Evolutionary conservation across 495 filamentous ascomycete genomes (phyloP), one percentile per base, ranked within the genome.

Genomic region (Immersiella caudata): DNA sequence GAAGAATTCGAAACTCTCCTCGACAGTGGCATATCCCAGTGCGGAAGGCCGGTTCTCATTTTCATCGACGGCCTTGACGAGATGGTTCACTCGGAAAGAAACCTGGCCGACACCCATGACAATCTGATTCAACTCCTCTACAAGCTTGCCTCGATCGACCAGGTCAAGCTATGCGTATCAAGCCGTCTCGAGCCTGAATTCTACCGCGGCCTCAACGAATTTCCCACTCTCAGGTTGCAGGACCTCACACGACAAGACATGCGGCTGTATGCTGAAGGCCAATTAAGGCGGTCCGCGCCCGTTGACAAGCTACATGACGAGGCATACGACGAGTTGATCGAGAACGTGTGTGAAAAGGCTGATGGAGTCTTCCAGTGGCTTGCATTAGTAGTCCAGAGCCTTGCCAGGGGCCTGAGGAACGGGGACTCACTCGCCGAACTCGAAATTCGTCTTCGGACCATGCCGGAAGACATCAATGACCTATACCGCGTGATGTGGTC

Each of bases 331-430:
- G 0, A n/a, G 0, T 52, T 79, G 7, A 59, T 74, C 4, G 6
- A 61, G 2, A 61, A 68, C 0, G 62, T 79, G 21, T 69, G 66
- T 14, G 55, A 67, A 0, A 78, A 72, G 65, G 69, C 79, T 8
- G 59, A 64, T 14, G 78, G 81, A 0, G 79, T 83, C 5, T 83
- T 80, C 64, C 71, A 82, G 1, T 82, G 81, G 81, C 74, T 79
- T n/a, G 40, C 54, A 9, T 62, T 82, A 6, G 79, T 78, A 3
- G 67, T 77, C 0, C 46, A 63, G n/a, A 70, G 68, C 16, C 70
- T 82, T 0, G 6, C 73, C 3, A 62, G 67, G 11, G 80, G 79
- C 1, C n/a, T 81, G 7, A 63, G 25, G 25, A 73, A 81, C 60
- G 56, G 65, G 9, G 78, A 80, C 59, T 54, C 24, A 3, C 33